phyloP scores from a whole-genome alignment of 371 early-diverging fungal species.

The Rhizopus delemar region DNA sequence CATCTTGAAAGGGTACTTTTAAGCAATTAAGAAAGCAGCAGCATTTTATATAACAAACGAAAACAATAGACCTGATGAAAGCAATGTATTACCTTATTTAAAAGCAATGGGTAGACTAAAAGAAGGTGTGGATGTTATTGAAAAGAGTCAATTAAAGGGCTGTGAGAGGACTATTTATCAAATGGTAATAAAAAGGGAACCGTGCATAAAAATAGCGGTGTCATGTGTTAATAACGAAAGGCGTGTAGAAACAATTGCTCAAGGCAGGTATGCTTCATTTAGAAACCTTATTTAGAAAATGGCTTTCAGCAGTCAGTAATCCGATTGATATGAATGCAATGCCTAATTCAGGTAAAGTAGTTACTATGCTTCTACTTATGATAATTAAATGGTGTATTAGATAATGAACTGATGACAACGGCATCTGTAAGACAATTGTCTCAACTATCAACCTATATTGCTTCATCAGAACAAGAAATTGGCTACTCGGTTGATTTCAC shows the following conservation, averaged over 20 bases:
- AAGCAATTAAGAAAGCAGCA: background rate
- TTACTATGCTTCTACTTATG: background rate
- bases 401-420: constrained; percentile 28
- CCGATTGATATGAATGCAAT: constrained; percentile 52
- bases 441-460: constrained; percentile 65
- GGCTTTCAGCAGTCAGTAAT: constrained; percentile 51
- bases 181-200: constrained; percentile 35
- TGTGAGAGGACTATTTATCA: constrained; percentile 58
- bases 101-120: constrained; percentile 58
- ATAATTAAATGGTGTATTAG: constrained; percentile 1
- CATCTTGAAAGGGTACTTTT: constrained; percentile 57
- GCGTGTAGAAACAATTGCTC: constrained; percentile 55
- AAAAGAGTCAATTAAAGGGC: constrained; percentile 50
- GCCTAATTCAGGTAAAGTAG: constrained; percentile 32
- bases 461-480: constrained; percentile 59
- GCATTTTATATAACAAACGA: background rate
- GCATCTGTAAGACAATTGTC: constrained; percentile 52
- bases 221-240: background rate
- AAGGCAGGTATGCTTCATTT: constrained; percentile 60
- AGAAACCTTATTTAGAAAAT: constrained; percentile 56
- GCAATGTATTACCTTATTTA: constrained; percentile 53
- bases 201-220: background rate
- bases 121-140: constrained; percentile 59
- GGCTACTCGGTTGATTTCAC: constrained; percentile 69
- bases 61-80: constrained; percentile 50